Evolutionary conservation across 2,329 filamentous ascomycete species (phyloP), one percentile per base, ranked within the genome.

Genomic region (Whalleya microplaca): DNA sequence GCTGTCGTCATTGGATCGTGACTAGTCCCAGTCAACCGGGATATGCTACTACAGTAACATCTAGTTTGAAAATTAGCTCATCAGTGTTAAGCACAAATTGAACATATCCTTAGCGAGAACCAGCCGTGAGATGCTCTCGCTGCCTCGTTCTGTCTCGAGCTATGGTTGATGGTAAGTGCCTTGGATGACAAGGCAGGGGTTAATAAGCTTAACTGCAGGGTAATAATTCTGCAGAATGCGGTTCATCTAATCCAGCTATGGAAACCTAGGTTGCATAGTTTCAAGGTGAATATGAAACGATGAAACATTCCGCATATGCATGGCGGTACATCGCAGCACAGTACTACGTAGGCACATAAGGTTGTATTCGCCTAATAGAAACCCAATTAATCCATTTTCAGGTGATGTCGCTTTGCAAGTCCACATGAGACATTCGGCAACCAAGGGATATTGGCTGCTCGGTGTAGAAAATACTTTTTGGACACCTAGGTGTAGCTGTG

Each of bases 401-500:
- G 56, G 32, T 37, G 32, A 37, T 37, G 10, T 37, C 32, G 32
- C 10, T 14, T 37, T 37, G 6, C 3, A 16, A 37, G 32, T 12
- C 6, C 32, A 12, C 14, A 14, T 37, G 9, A 37, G 32, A 37
- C 32, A 3, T 12, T 37, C 32, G 32, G 32, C 8, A 37, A 37
- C 3, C 32, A 37, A 37, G 32, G 3, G 3, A 37, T 12, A 37
- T 12, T 37, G 32, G 32, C 7, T 37, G 3, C 10, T 14, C 32
- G 32, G 32, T 37, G 14, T 44, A 51, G 54, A 51, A 45, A n/a
- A 41, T 21, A 43, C 16, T 52, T 44, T 8, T 47, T 42, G 27
- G 45, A 61, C 48, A 61, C 57, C 58, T 63, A 58, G 60, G 60
- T 63, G 53, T 61, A 46, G 29, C 21, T 3, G 9, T 16, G 14